These are phyloP conservation scores for Trichoderma breve DNA, from an alignment of 2,329 filamentous ascomycete species.

Conservation along the genomic window DNA sequence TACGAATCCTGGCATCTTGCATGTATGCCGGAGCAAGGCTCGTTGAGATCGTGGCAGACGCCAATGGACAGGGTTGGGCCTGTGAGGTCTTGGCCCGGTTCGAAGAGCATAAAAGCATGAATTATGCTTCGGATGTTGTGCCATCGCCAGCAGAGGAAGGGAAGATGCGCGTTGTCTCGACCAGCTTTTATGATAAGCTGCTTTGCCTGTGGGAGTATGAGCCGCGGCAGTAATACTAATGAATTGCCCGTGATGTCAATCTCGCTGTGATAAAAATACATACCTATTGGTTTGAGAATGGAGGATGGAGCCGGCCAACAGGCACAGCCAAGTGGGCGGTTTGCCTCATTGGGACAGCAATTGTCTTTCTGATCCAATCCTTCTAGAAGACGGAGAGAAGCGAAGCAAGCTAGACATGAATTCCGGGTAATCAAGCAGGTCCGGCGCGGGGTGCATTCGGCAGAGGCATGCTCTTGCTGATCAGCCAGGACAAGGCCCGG, in stretches of 20 bases:
- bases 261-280: neutral
- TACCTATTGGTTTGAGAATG: neutral
- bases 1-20: conserved; percentile 74
- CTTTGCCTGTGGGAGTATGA: conserved; percentile 62
- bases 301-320: neutral
- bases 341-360: neutral
- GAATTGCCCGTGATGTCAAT: neutral
- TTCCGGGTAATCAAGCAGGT: conserved; percentile 1
- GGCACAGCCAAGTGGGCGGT: neutral
- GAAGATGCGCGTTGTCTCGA: conserved; percentile 56
- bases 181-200: conserved; percentile 73
- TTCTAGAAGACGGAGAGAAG: conserved; percentile 15
- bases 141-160: neutral
- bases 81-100: conserved; percentile 69
- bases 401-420: conserved; percentile 5
- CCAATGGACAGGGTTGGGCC: conserved; percentile 47
- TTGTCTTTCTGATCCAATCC: neutral
- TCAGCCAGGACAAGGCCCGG: conserved; percentile 1
- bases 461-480: conserved; percentile 15
- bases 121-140: conserved; percentile 76
- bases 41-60: conserved; percentile 44
- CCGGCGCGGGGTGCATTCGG: conserved; percentile 16
- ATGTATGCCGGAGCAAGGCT: conserved; percentile 86
- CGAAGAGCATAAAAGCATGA: conserved; percentile 90
- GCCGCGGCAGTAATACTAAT: neutral